phyloP scores from a whole-genome alignment of 1,284 basidiomycete species.

The Apiotrichum brassicae region DNA sequence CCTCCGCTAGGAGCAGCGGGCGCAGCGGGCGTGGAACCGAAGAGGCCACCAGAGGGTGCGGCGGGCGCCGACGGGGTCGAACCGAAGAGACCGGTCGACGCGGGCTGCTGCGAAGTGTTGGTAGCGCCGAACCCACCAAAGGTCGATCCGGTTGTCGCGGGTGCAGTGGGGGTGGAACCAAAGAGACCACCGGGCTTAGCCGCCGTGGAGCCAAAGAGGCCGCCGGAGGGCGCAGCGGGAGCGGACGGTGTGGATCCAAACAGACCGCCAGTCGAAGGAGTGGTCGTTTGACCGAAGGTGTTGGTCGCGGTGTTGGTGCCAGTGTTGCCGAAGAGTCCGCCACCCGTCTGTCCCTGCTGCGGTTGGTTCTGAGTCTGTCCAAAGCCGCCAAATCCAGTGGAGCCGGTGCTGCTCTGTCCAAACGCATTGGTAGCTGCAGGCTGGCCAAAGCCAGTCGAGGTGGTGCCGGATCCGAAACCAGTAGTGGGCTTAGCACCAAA shows the following conservation, averaged over 20 bases:
- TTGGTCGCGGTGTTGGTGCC: background rate
- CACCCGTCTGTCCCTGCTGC: conserved; percentile 12
- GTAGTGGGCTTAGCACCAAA: conserved; percentile 35
- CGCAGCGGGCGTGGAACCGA: conserved; percentile 37
- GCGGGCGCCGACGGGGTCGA: conserved; percentile 17
- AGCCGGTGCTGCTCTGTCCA: conserved; percentile 38
- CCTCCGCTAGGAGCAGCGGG: conserved; percentile 40
- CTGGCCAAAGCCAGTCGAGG: background rate
- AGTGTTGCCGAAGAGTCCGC: conserved; percentile 27
- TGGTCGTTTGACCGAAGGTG: conserved; percentile 32
- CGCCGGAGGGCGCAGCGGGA: conserved; percentile 25
- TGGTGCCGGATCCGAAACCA: conserved; percentile 3
- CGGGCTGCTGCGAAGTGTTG: too few relatives aligned
- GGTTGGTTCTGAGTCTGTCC: conserved; percentile 40
- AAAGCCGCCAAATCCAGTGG: conserved; percentile 7
- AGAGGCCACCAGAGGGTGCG: conserved; percentile 34
- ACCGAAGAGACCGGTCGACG: too few relatives aligned
- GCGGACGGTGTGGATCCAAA: conserved; percentile 30
- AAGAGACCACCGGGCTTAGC: conserved; percentile 50
- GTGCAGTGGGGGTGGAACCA: conserved; percentile 30
- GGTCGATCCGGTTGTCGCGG: conserved; percentile 7
- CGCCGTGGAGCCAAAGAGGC: conserved; percentile 43
- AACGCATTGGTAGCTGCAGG: conserved; percentile 29
- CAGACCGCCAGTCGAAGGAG: conserved; percentile 26
- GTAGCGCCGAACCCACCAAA: too few relatives aligned